phyloP scores from a whole-genome alignment of 331 rosid genomes.

The Quercus tomentella region DNA sequence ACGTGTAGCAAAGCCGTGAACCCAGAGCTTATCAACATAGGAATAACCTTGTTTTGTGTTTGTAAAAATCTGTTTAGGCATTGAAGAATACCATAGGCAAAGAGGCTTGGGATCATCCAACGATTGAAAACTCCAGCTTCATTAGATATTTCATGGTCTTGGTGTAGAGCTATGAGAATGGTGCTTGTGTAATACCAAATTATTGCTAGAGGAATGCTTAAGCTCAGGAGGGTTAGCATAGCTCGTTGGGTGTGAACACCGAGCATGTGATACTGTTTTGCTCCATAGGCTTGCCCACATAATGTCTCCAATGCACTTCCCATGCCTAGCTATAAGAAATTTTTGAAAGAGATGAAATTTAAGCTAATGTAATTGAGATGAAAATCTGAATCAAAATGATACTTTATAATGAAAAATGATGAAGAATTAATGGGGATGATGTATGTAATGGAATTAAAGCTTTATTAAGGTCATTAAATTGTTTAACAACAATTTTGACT shows the following conservation, averaged over 20 bases:
- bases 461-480: no score
- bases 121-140: constrained; percentile 42
- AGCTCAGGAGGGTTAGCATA: constrained; percentile 39
- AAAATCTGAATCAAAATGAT: not conserved
- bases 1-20: constrained; percentile 39
- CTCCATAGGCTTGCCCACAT: constrained; percentile 71
- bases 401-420: no score
- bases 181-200: constrained; percentile 47
- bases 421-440: no score
- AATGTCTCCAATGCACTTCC: constrained; percentile 67
- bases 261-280: constrained; percentile 47
- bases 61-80: constrained; percentile 54
- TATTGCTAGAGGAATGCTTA: constrained; percentile 41
- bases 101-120: constrained; percentile 63
- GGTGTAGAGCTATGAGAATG: constrained; percentile 41
- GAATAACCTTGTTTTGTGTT: constrained; percentile 53
- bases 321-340: constrained; percentile 46
- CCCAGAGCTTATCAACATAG: constrained; percentile 51
- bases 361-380: not conserved
- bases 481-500: no score
- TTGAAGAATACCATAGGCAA: constrained; percentile 41
- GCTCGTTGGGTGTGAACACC: constrained; percentile 62
- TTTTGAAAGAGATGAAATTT: not conserved
- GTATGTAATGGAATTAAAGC: no score
- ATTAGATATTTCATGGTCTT: constrained; percentile 41